phyloP scores from a whole-genome alignment of 768 basidiomycete genomes.

The Macrolepiota dolichaula region DNA sequence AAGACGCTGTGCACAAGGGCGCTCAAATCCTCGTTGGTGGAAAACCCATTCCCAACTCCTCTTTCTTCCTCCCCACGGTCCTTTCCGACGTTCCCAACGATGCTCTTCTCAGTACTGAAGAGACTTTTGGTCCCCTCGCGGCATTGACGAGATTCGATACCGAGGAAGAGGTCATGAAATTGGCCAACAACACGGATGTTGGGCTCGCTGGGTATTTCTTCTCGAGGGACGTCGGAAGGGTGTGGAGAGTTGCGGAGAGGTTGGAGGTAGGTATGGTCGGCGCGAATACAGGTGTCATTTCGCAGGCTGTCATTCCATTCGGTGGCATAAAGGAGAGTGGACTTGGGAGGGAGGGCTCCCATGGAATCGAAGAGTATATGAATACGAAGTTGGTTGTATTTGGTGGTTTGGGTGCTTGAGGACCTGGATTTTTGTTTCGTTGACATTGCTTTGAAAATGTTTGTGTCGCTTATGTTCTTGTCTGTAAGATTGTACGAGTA shows the following conservation, averaged over 20 bases:
- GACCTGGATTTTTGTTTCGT: background rate
- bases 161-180: constrained; percentile 85
- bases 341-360: constrained; percentile 75
- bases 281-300: constrained; percentile 76
- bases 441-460: background rate
- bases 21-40: constrained; percentile 93
- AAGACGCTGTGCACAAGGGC: constrained; percentile 82
- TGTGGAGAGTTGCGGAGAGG: constrained; percentile 93
- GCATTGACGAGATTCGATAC: constrained; percentile 88
- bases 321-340: constrained; percentile 93
- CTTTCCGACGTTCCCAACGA: constrained; percentile 75
- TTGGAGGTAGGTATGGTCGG: constrained; percentile 94
- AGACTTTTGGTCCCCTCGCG: constrained; percentile 94
- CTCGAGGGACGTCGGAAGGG: constrained; percentile 76
- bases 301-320: constrained; percentile 79
- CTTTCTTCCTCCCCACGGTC: constrained; percentile 87
- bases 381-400: constrained; percentile 79
- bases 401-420: constrained; percentile 52
- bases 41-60: constrained; percentile 50
- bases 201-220: constrained; percentile 97
- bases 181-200: constrained; percentile 80
- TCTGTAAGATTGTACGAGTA: background rate
- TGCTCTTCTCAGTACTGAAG: constrained; percentile 71
- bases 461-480: background rate
- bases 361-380: constrained; percentile 90